Percentiles rank a stretch among this genome's conserved stretches.
Conservation (phyloP, 176 grass and related monocot species). For the Metroxylon sagu region DNA sequence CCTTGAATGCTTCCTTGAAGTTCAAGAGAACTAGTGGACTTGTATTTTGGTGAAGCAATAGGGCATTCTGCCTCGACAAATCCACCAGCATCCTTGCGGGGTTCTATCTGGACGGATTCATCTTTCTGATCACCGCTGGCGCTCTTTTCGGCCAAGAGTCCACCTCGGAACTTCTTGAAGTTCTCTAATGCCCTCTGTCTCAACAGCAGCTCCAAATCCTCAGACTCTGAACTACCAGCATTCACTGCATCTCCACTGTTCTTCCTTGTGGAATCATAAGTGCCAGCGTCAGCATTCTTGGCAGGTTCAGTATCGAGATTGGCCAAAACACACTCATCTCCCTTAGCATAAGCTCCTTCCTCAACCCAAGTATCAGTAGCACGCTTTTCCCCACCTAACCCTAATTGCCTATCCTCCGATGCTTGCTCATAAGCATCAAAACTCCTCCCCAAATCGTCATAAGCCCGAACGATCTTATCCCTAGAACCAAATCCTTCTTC, state of each 20-base stretch:
- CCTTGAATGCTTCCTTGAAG: slow-evolving; percentile 25
- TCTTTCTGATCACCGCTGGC: slow-evolving; percentile 21
- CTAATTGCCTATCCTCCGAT: slow-evolving; percentile 15
- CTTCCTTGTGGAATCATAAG: slow-evolving; percentile 9
- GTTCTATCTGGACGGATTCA: neutral
- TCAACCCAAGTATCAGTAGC: neutral
- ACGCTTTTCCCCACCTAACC: neutral
- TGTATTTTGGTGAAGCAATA: neutral
- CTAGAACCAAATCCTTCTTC: neutral
- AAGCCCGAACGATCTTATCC: slow-evolving; percentile 30
- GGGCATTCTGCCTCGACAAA: slow-evolving; percentile 3
- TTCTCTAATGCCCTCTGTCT: slow-evolving; percentile 87
- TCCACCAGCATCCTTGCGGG: neutral
- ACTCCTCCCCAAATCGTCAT: slow-evolving; percentile 16
- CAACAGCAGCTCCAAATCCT: slow-evolving; percentile 71
- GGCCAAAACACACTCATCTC: neutral
- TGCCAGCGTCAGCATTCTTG: slow-evolving; percentile 12
- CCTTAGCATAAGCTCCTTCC: neutral
- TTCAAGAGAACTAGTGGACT: slow-evolving; percentile 11
- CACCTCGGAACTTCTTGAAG: slow-evolving; percentile 61
- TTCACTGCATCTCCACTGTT: slow-evolving; percentile 12
- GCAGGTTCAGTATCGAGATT: slow-evolving; percentile 15
- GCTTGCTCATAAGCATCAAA: neutral
- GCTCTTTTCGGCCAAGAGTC: slow-evolving; percentile 11
- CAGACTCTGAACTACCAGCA: slow-evolving; percentile 23